These are phyloP conservation scores for Dryadomyces quercivorus DNA, from an alignment of 2,329 filamentous ascomycete species.

Conservation along the genomic window DNA sequence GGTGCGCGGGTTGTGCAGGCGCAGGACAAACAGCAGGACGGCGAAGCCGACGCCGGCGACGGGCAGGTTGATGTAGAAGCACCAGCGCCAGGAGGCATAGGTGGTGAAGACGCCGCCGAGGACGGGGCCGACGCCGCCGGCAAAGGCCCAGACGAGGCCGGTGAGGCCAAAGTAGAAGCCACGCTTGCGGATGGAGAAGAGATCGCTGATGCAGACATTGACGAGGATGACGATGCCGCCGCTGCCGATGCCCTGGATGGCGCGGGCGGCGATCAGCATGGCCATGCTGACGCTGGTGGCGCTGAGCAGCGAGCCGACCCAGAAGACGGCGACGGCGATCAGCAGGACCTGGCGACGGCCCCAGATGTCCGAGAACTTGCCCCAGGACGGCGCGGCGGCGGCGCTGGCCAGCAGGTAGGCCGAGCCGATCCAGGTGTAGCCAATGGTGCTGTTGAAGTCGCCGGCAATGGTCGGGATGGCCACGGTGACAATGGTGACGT, in stretches of 20 bases:
- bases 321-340: slow-evolving; percentile 35
- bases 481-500: slow-evolving; percentile 47
- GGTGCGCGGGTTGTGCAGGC: slow-evolving; percentile 56
- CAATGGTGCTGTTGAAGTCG: slow-evolving; percentile 47
- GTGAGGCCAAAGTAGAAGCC: slow-evolving; percentile 50
- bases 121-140: slow-evolving; percentile 49
- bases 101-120: slow-evolving; percentile 50
- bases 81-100: slow-evolving; percentile 52
- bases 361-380: slow-evolving; percentile 46
- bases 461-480: slow-evolving; percentile 47
- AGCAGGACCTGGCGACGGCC: slow-evolving; percentile 42
- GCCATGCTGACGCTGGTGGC: slow-evolving; percentile 31
- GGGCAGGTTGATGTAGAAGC: slow-evolving; percentile 50
- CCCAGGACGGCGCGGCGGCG: slow-evolving; percentile 59
- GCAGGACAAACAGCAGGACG: slow-evolving; percentile 48
- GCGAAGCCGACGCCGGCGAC: slow-evolving; percentile 29
- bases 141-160: slow-evolving; percentile 54
- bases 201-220: slow-evolving; percentile 40
- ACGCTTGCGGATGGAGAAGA: slow-evolving; percentile 34
- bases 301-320: slow-evolving; percentile 36
- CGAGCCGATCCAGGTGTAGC: slow-evolving; percentile 68
- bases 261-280: slow-evolving; percentile 34
- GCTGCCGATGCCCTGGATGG: slow-evolving; percentile 38
- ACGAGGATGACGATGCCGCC: slow-evolving; percentile 39
- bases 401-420: slow-evolving; percentile 61